Base-by-base conservation (phyloP, 345 rosid species). In the Xanthoceras sorbifolium region DNA sequence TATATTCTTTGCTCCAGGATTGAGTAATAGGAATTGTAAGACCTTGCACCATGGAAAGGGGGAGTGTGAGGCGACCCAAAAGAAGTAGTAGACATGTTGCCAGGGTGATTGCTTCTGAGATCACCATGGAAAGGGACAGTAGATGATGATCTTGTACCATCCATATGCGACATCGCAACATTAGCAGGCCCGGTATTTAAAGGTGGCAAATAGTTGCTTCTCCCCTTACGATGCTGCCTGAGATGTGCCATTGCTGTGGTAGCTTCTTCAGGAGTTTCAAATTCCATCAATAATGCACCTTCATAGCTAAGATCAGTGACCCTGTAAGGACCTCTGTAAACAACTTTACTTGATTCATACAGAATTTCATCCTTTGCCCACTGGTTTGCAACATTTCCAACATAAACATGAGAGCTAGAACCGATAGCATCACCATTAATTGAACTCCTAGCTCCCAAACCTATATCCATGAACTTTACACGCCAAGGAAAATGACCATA, bases 201-300 rank as follows among this genome's bases (percentile, higher is more conserved):
- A 62, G 84, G 77, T 17, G 80, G 88, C 60, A 77, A 17, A 72
- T 80, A 78, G 77, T 85, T 90, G 36, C 85, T 83, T 84, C 85
- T 84, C 79, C 85, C 93, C 83, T 81, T 88, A 31, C 97, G 93
- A 46, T 77, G 84, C 74, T 84, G 88, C 77, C 99, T 89, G 79
- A 96, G 93, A 86, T 92, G 97, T 59, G 86, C 85, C 97, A 93
- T 91, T 60, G 91, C 97, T 73, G 88, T 77, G 73, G 89, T 85
- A 82, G 98, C 97, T 81, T 93, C 97, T 82, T 96, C 97, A 36
- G 99, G 94, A 75, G 92, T 87, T 76, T 89, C 92, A 87, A 89
- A 96, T 89, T 93, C 99, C 97, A 96, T 84, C 54, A 96, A 73
- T 77, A 96, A 80, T 64, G 97, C 97, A 75, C 92, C 85, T 83